Percentiles rank a stretch among this genome's conserved stretches.
These are phyloP conservation scores for Barnettozyma californica DNA, from an alignment of 805 yeast genomes.

Conservation along the genomic window DNA sequence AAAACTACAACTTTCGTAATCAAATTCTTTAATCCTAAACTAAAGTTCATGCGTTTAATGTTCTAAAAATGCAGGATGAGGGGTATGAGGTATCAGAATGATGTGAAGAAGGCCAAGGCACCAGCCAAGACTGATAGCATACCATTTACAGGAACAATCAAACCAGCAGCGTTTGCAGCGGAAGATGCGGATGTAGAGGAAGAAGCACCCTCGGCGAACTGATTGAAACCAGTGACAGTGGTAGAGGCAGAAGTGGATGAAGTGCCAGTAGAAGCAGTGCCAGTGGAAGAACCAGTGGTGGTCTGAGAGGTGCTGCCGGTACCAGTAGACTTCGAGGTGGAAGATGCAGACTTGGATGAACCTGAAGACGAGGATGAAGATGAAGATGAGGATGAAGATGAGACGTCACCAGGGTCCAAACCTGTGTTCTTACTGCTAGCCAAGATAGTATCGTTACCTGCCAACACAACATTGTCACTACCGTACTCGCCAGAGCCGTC, in stretches of 20 bases:
- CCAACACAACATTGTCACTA: slow-evolving; percentile 49
- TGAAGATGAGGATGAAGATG: slow-evolving; percentile 7
- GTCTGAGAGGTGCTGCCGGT: not conserved
- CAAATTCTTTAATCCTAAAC: no score
- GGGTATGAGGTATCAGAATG: not conserved
- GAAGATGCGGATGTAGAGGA: not conserved
- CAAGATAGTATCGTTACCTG: slow-evolving; percentile 57
- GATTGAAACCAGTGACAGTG: slow-evolving; percentile 7
- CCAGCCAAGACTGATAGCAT: not conserved
- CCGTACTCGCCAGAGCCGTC: slow-evolving; percentile 43
- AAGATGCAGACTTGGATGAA: not conserved
- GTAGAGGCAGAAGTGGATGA: slow-evolving; percentile 6
- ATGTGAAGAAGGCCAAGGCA: not conserved
- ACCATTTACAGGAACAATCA: not conserved
- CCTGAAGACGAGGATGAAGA: not conserved
- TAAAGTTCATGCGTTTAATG: not conserved
- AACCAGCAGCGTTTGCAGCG: not conserved
- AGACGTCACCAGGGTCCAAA: slow-evolving; percentile 42
- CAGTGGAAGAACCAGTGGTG: slow-evolving; percentile 6
- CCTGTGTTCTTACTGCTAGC: slow-evolving; percentile 65
- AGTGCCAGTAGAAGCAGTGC: slow-evolving; percentile 1
- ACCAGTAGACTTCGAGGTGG: not conserved
- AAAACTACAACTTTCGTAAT: no score
- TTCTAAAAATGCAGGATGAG: no score
- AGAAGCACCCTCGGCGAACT: not conserved